Conservation (phyloP, 2,329 filamentous ascomycete genomes). For the Stagonosporopsis chrysanthemi region DNA sequence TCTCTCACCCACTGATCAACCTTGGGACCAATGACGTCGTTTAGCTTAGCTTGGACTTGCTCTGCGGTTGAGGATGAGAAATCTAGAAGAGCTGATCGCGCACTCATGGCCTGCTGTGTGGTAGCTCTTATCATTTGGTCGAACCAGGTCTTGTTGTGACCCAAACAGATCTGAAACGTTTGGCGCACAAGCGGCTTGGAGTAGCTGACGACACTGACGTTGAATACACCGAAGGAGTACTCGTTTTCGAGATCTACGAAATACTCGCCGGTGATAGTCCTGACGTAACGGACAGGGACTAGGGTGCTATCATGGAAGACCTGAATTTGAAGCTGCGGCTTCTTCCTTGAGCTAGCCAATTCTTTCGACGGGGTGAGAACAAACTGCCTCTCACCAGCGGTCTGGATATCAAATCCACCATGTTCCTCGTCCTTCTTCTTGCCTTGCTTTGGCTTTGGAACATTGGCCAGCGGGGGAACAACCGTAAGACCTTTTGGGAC, state of each 20-base stretch:
- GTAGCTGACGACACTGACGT: constrained; percentile 55
- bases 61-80: constrained; percentile 29
- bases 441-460: constrained; percentile 15
- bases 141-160: constrained; percentile 42
- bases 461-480: constrained; percentile 24
- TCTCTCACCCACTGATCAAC: constrained; percentile 6
- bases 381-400: constrained; percentile 63
- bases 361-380: constrained; percentile 59
- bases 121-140: constrained; percentile 31
- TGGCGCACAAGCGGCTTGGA: constrained; percentile 49
- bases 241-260: constrained; percentile 59
- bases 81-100: constrained; percentile 31
- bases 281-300: constrained; percentile 55
- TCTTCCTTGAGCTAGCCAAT: constrained; percentile 52
- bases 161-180: constrained; percentile 43
- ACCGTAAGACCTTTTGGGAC: constrained; percentile 22
- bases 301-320: constrained; percentile 55
- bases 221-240: constrained; percentile 58
- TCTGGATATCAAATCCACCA: constrained; percentile 60
- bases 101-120: constrained; percentile 28
- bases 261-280: constrained; percentile 62
- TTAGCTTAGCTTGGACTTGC: constrained; percentile 17
- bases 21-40: background rate
- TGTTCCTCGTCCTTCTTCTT: constrained; percentile 38
- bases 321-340: constrained; percentile 58